These are phyloP conservation scores for Arachis stenosperma DNA, from an alignment of 306 rosid genomes.

Conservation along the genomic window DNA sequence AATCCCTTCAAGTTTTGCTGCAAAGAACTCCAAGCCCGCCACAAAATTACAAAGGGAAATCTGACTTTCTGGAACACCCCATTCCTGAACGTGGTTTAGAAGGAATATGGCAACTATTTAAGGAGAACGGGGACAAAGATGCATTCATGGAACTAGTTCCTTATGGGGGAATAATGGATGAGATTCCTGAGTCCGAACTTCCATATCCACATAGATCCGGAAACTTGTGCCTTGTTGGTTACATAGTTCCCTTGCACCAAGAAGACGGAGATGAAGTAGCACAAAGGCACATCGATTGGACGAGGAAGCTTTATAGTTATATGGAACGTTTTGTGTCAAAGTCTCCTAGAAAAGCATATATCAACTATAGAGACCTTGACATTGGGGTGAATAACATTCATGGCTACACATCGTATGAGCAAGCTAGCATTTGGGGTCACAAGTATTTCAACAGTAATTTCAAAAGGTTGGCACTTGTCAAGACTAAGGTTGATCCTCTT, in stretches of 20 bases:
- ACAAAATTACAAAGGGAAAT: slow-evolving; percentile 34
- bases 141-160: slow-evolving; percentile 5
- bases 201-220: slow-evolving; percentile 38
- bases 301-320: slow-evolving; percentile 38
- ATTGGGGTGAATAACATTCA: slow-evolving; percentile 35
- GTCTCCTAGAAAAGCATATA: slow-evolving; percentile 42
- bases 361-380: slow-evolving; percentile 43
- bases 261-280: slow-evolving; percentile 34
- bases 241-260: no score
- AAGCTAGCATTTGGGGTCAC: slow-evolving; percentile 46
- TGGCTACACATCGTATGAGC: slow-evolving; percentile 35
- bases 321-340: slow-evolving; percentile 39
- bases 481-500: slow-evolving; percentile 41
- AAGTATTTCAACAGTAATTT: slow-evolving; percentile 44
- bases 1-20: slow-evolving; percentile 22
- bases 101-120: slow-evolving; percentile 27
- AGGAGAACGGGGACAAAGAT: no score
- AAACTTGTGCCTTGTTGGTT: no score
- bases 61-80: slow-evolving; percentile 39
- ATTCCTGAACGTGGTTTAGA: slow-evolving; percentile 31
- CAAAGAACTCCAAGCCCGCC: slow-evolving; percentile 8
- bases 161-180: slow-evolving; percentile 47
- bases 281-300: slow-evolving; percentile 33
- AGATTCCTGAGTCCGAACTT: slow-evolving; percentile 38
- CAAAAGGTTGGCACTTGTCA: slow-evolving; percentile 30